A percentile compares a stretch with the other conserved stretches of the same genome.
phyloP scores from a whole-genome alignment of 2,329 filamentous ascomycete genomes.

The Beauveria brongniartii region DNA sequence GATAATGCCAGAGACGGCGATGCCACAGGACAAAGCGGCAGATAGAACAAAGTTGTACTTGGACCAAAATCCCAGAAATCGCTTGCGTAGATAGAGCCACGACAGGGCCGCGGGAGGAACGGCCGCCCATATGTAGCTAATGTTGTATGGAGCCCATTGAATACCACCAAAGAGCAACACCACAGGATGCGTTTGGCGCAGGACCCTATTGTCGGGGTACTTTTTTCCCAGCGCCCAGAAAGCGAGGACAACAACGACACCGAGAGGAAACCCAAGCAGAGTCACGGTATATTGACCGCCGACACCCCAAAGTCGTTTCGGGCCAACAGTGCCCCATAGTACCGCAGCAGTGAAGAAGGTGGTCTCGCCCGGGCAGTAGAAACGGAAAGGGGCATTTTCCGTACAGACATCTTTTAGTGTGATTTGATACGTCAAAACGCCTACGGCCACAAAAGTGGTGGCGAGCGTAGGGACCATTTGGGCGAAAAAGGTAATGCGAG shows the following conservation, averaged over 20 bases:
- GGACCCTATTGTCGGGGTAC: constrained; percentile 22
- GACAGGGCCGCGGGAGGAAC: constrained; percentile 39
- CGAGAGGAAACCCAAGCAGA: constrained; percentile 32
- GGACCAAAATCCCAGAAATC: constrained; percentile 40
- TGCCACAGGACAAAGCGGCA: constrained; percentile 32
- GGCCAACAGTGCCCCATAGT: constrained; percentile 44
- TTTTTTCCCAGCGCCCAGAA: constrained; percentile 29
- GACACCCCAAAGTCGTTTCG: constrained; percentile 33
- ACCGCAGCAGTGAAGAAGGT: constrained; percentile 31
- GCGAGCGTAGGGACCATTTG: constrained; percentile 38
- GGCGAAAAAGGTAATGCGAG: constrained; percentile 37
- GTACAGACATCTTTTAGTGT: constrained; percentile 31
- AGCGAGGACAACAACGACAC: constrained; percentile 25
- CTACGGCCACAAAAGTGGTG: constrained; percentile 37
- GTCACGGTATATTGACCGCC: constrained; percentile 26
- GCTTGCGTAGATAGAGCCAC: constrained; percentile 38
- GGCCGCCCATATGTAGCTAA: constrained; percentile 38
- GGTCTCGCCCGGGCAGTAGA: constrained; percentile 29
- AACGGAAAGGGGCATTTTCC: constrained; percentile 24
- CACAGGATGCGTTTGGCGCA: constrained; percentile 35
- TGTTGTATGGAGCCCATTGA: constrained; percentile 36
- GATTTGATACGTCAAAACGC: constrained; percentile 33
- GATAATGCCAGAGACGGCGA: constrained; percentile 33
- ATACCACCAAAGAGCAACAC: constrained; percentile 32
- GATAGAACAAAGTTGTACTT: constrained; percentile 36